Evolutionary conservation across 306 rosid species (phyloP), one percentile per base, ranked within the genome.

Genomic region (Ziziphus jujuba): DNA sequence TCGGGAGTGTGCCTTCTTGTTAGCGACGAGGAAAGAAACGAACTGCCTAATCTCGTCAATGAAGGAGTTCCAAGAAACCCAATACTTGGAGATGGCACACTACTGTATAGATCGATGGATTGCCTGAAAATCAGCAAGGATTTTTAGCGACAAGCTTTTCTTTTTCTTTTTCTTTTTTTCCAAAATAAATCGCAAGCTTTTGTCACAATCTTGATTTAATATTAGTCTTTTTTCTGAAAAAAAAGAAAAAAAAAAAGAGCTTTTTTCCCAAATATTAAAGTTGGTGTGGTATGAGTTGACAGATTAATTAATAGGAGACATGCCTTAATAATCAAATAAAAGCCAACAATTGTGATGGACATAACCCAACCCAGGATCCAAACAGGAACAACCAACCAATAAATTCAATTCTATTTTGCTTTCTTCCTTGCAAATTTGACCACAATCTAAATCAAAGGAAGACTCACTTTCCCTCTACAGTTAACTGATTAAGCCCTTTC

Each of bases 1-100:
- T 95, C 99, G 15, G 97, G 99, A 65, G 99, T 90, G 91, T 88
- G 80, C 80, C 99, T 90, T 74, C 92, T 95, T 65, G 99, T 90
- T 47, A 95, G 72, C 45, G 99, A 86, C 25, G 99, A 71, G 34
- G 97, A 90, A 17, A 93, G 90, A 76, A 85, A 95, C 0, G 99
- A 95, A 65, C 99, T 88, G 71, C 99, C 87, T 43, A 95, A 67
- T 84, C 96, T 87, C n/a, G 89, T 61, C 74, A 92, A 43, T 25
- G 98, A 49, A 28, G 97, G 74, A 59, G 95, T 87, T 61, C 95
- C 95, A 65, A 92, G 70, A 81, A 92, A 84, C 72, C 98, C 98
- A 66, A 92, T 82, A 56, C 82, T 75, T 57, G 97, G 97, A 22
- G 99, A 95, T 48, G 89, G 92, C 1, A 95, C 95, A 66, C 97